Evolutionary conservation across 352 stramenopile species (phyloP).

Genomic region (Thalassiosira hispida): DNA sequence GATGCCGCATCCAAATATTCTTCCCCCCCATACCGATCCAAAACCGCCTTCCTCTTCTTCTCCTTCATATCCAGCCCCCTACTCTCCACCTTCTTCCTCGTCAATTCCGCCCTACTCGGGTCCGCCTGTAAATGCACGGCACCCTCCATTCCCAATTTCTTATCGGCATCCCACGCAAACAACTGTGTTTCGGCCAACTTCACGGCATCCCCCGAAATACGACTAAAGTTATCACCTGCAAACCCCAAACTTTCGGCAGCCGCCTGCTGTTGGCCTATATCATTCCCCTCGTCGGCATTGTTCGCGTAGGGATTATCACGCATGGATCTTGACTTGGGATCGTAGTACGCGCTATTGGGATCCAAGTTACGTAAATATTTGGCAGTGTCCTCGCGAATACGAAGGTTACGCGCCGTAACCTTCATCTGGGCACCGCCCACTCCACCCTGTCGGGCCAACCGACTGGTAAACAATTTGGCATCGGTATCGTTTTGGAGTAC

Average conservation of each 20-base stretch:
- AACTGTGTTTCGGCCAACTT: constrained; percentile 93
- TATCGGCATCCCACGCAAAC: constrained; percentile 94
- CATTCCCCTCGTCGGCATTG: constrained; percentile 26
- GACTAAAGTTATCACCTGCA: constrained; percentile 94
- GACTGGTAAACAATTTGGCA: constrained; percentile 92
- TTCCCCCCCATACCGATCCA: constrained; percentile 96
- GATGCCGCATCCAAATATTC: constrained; percentile 89
- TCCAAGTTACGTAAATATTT: constrained; percentile 99
- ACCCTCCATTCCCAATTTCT: constrained; percentile 86
- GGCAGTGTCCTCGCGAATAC: constrained; percentile 98
- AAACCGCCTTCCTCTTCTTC: constrained; percentile 86
- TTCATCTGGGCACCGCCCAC: constrained; percentile 98
- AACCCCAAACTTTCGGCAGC: constrained; percentile 92
- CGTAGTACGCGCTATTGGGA: constrained; percentile 97
- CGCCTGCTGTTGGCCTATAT: constrained; percentile 89
- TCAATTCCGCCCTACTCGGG: constrained; percentile 94
- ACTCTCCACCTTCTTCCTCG: constrained; percentile 92
- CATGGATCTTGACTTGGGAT: constrained; percentile 98
- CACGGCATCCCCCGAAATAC: constrained; percentile 91
- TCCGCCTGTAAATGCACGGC: constrained; percentile 96
- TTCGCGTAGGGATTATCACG: constrained; percentile 91
- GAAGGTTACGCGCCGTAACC: constrained; percentile 96
- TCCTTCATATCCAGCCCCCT: constrained; percentile 85
- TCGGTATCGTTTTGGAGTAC: constrained; percentile 91
- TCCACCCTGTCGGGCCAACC: constrained; percentile 93